Evolutionary conservation across 768 basidiomycete species (phyloP).

Genomic region (Daedalea quercina): DNA sequence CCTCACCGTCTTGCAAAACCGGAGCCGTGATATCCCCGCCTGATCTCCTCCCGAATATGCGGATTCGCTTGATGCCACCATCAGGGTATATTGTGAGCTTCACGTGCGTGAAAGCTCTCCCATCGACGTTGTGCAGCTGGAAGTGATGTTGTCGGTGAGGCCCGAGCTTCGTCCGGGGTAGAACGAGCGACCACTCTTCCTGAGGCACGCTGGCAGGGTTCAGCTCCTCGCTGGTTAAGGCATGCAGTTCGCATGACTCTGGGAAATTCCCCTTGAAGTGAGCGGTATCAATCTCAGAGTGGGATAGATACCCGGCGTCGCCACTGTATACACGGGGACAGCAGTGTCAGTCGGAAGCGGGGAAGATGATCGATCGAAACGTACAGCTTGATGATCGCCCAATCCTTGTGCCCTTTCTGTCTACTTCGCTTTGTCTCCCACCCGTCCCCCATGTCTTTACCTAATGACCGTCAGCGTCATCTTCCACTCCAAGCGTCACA

Average conservation of each 20-base stretch:
- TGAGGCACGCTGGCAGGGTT: constrained; percentile 26
- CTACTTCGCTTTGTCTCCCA: constrained; percentile 97
- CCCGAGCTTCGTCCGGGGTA: constrained; percentile 75
- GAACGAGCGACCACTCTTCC: constrained; percentile 64
- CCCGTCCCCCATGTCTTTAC: constrained; percentile 94
- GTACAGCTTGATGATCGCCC: constrained; percentile 85
- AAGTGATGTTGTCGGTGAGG: constrained; percentile 89
- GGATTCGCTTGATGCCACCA: constrained; percentile 91
- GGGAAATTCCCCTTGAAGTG: constrained; percentile 98
- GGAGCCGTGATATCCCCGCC: constrained; percentile 10
- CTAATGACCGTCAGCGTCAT: constrained; percentile 19
- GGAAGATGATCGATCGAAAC: constrained; percentile 21
- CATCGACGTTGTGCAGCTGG: constrained; percentile 63
- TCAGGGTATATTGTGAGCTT: constrained; percentile 89
- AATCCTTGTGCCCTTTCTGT: constrained; percentile 76
- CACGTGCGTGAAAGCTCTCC: constrained; percentile 69
- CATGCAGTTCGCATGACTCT: constrained; percentile 78
- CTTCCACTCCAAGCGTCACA: constrained; percentile 2
- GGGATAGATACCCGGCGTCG: constrained; percentile 62
- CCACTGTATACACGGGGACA: constrained; percentile 42
- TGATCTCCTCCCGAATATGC: constrained; percentile 63
- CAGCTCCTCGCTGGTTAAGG: constrained; percentile 32
- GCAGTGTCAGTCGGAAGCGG: neutral
- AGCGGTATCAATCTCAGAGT: constrained; percentile 86
- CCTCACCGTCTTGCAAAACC: constrained; percentile 4